Conservation (phyloP, 768 basidiomycete species). For the Suillus ampliporus region DNA sequence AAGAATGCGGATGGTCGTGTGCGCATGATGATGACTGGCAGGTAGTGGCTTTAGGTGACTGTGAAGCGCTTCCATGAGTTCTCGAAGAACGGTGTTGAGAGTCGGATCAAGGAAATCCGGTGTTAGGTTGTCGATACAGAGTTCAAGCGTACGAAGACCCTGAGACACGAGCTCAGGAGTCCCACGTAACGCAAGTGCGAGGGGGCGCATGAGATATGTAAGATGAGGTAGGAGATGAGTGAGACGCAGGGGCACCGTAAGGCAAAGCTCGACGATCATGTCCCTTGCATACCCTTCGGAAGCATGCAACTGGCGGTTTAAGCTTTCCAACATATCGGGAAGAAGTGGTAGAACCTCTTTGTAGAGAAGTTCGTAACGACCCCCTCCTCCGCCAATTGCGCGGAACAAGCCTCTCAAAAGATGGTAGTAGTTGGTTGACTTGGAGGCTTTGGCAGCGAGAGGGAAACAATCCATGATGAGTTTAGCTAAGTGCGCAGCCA, state of each 20-base stretch:
- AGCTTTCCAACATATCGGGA: slow-evolving; percentile 95
- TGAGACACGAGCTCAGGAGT: slow-evolving; percentile 91
- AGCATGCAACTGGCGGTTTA: slow-evolving; percentile 87
- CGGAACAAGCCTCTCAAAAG: slow-evolving; percentile 92
- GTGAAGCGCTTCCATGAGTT: slow-evolving; percentile 94
- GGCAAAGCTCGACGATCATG: slow-evolving; percentile 95
- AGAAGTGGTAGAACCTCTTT: slow-evolving; percentile 95
- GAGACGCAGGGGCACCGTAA: slow-evolving; percentile 94
- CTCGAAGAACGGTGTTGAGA: slow-evolving; percentile 87
- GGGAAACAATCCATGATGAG: slow-evolving; percentile 97
- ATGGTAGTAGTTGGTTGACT: slow-evolving; percentile 92
- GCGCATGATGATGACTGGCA: slow-evolving; percentile 85
- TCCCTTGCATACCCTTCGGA: slow-evolving; percentile 85
- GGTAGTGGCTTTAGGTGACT: slow-evolving; percentile 90
- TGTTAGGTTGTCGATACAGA: slow-evolving; percentile 99
- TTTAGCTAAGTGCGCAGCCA: slow-evolving; percentile 92
- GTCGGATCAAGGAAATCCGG: slow-evolving; percentile 98
- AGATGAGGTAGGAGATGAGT: slow-evolving; percentile 96
- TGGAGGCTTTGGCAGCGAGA: slow-evolving; percentile 87
- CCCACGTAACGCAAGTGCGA: slow-evolving; percentile 89
- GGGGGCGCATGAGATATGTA: slow-evolving; percentile 93
- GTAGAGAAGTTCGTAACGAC: slow-evolving; percentile 92
- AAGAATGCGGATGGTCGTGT: slow-evolving; percentile 93
- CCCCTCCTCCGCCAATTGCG: slow-evolving; percentile 89
- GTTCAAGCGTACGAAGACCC: slow-evolving; percentile 92